phyloP scores from a whole-genome alignment of 1,284 basidiomycete genomes.

The Trichosporon sp. region DNA sequence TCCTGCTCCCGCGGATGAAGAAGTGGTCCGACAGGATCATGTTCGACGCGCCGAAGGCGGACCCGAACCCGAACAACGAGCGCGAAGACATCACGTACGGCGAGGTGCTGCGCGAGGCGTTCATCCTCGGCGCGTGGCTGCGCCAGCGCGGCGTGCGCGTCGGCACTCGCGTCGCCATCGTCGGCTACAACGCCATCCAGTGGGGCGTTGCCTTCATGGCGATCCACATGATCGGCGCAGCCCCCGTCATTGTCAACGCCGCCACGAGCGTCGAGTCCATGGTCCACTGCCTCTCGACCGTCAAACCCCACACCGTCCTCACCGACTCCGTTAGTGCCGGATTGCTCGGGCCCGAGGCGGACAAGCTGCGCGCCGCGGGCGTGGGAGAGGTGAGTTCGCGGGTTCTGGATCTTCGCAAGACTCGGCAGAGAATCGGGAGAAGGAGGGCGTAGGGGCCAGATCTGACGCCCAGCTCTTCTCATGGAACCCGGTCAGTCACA shows the following conservation, averaged over 20 bases:
- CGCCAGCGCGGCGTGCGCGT: constrained; percentile 25
- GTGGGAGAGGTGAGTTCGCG: constrained; percentile 6
- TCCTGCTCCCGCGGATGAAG: constrained; percentile 25
- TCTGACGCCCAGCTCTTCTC: constrained; percentile 2
- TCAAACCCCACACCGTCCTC: constrained; percentile 26
- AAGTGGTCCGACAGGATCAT: constrained; percentile 29
- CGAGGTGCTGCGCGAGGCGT: constrained; percentile 24
- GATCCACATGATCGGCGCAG: constrained; percentile 39
- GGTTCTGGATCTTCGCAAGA: too few species aligned
- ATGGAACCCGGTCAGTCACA: constrained; percentile 1
- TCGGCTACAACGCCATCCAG: constrained; percentile 30
- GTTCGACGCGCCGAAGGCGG: constrained; percentile 29
- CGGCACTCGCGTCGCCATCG: constrained; percentile 35
- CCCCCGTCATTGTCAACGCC: constrained; percentile 38
- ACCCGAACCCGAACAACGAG: not conserved
- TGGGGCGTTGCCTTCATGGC: constrained; percentile 39
- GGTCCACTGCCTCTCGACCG: constrained; percentile 27
- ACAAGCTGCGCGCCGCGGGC: not conserved
- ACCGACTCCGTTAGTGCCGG: constrained; percentile 25
- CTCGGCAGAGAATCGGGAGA: not conserved
- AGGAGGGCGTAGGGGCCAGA: too few species aligned
- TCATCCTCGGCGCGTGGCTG: constrained; percentile 35
- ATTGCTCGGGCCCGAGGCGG: not conserved
- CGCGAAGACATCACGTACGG: constrained; percentile 29
- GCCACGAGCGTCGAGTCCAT: constrained; percentile 17